Conservation (phyloP, 2,329 filamentous ascomycete genomes). For the Fusarium torulosum region DNA sequence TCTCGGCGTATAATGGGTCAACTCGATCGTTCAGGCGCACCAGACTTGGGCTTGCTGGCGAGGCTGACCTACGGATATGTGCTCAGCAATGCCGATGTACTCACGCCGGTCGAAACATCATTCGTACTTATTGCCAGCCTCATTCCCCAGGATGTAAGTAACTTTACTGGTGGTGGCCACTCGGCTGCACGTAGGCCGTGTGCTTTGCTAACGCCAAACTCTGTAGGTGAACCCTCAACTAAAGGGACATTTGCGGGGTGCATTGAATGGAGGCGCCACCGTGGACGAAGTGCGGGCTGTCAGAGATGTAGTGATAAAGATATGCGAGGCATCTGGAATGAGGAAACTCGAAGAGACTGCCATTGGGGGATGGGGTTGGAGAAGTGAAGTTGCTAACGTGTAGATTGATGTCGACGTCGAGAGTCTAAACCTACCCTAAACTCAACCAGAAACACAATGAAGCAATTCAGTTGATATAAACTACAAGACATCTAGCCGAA, state of each 20-base stretch:
- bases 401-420: constrained; percentile 12
- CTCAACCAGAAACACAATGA: background rate
- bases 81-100: constrained; percentile 44
- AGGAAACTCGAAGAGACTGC: constrained; percentile 31
- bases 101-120: constrained; percentile 44
- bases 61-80: constrained; percentile 47
- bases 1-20: constrained; percentile 46
- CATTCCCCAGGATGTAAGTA: constrained; percentile 47
- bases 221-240: constrained; percentile 47
- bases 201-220: constrained; percentile 8
- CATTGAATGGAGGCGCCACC: constrained; percentile 45
- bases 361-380: constrained; percentile 47
- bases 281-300: constrained; percentile 47
- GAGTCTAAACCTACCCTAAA: constrained; percentile 15
- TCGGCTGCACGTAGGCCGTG: background rate
- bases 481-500: background rate
- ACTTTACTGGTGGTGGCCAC: background rate
- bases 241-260: constrained; percentile 46
- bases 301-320: constrained; percentile 43
- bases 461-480: background rate
- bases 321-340: constrained; percentile 48
- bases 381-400: constrained; percentile 45
- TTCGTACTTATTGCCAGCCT: constrained; percentile 48
- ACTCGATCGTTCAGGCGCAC: constrained; percentile 44
- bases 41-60: constrained; percentile 45